phyloP scores from a whole-genome alignment of 1,284 basidiomycete genomes.

The Thecaphora thlaspeos region DNA sequence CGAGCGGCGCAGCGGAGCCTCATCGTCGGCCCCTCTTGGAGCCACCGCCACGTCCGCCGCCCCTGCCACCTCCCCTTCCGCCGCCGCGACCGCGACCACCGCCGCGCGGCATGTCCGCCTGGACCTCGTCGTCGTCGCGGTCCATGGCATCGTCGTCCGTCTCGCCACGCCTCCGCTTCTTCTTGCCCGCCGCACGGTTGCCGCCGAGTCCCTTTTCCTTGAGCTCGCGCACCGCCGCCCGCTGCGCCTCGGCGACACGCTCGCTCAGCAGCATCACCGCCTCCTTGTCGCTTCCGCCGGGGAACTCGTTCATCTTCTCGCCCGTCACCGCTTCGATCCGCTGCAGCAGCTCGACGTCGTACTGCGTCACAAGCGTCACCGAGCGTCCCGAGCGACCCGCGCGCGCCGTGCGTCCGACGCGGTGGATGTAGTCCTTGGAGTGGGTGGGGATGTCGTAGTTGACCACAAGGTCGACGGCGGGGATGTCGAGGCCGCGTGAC shows the following conservation, averaged over 20 bases:
- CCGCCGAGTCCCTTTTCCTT: slow-evolving; percentile 48
- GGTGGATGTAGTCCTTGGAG: slow-evolving; percentile 98
- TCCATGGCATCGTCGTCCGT: slow-evolving; percentile 51
- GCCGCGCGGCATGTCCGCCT: slow-evolving; percentile 29
- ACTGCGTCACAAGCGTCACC: slow-evolving; percentile 95
- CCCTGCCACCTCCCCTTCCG: slow-evolving; percentile 7
- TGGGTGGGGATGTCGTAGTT: slow-evolving; percentile 98
- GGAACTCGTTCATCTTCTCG: slow-evolving; percentile 89
- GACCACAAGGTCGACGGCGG: slow-evolving; percentile 92
- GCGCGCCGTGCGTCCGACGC: slow-evolving; percentile 94
- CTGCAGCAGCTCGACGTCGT: slow-evolving; percentile 94
- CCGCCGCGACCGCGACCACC: slow-evolving; percentile 20
- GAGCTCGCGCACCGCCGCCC: slow-evolving; percentile 75
- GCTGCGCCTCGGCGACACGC: slow-evolving; percentile 81
- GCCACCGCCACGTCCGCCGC: slow-evolving; percentile 8
- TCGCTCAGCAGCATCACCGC: slow-evolving; percentile 85
- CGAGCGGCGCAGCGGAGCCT: background rate
- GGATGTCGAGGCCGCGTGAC: slow-evolving; percentile 89
- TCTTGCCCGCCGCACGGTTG: slow-evolving; percentile 45
- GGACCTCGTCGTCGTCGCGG: slow-evolving; percentile 52
- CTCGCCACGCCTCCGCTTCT: slow-evolving; percentile 37
- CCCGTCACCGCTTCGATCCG: slow-evolving; percentile 78
- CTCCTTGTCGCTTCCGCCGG: slow-evolving; percentile 74
- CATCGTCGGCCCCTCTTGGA: background rate
- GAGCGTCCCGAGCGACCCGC: slow-evolving; percentile 93